These are phyloP conservation scores for Alopecurus myosuroides DNA, from an alignment of 176 grass and related monocot species.

Conservation along the genomic window DNA sequence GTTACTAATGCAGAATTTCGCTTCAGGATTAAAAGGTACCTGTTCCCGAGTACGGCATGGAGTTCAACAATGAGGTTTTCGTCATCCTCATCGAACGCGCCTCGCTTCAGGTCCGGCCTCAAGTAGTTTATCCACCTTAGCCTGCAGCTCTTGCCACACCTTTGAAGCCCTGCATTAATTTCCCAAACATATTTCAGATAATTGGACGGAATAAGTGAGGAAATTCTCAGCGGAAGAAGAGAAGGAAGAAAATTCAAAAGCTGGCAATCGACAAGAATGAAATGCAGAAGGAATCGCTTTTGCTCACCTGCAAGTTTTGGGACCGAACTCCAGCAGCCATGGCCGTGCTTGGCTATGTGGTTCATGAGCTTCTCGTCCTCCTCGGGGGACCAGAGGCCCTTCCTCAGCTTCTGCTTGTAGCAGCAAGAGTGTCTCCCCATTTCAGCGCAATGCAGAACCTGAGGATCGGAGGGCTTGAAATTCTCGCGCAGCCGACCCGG, in stretches of 20 bases:
- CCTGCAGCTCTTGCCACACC: conserved; percentile 80
- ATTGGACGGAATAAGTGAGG: conserved; percentile 6
- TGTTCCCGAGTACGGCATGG: conserved; percentile 80
- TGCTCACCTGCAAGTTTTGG: conserved; percentile 65
- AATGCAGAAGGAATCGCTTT: not conserved
- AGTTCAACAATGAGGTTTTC: conserved; percentile 65
- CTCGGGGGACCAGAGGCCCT: too few species aligned
- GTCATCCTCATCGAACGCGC: conserved; percentile 67
- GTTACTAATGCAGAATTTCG: too few species aligned
- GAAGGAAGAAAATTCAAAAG: not conserved
- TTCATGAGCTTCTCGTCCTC: too few species aligned
- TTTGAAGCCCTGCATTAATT: conserved; percentile 42
- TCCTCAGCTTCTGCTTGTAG: too few species aligned
- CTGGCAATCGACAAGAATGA: not conserved
- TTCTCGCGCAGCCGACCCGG: not conserved
- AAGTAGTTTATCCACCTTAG: conserved; percentile 87
- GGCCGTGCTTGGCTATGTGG: conserved; percentile 60
- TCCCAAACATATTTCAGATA: not conserved
- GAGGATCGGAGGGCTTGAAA: conserved; percentile 2
- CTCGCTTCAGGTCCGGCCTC: conserved; percentile 73
- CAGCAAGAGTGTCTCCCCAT: too few species aligned
- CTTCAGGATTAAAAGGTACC: not conserved
- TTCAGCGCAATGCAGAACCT: conserved; percentile 35
- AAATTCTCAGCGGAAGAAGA: not conserved
- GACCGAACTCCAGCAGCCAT: conserved; percentile 80